Evolutionary conservation across 176 grass and related monocot species (phyloP).

Genomic region (Rhynchospora pubera): DNA sequence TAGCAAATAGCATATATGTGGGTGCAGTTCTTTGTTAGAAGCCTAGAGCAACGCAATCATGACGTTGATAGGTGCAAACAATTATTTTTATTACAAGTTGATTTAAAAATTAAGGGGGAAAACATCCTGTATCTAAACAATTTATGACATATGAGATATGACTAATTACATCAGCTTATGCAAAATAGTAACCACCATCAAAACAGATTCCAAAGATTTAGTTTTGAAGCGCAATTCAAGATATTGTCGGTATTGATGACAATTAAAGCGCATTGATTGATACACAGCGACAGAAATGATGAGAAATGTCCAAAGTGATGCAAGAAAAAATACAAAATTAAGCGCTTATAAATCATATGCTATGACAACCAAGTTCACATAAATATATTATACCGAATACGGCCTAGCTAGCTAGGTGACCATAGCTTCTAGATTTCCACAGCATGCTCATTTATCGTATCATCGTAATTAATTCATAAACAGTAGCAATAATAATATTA

Average conservation of each 20-base stretch:
- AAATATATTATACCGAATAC: too few species aligned
- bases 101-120: too few species aligned
- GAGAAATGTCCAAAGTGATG: background rate
- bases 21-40: too few species aligned
- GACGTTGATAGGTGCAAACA: too few species aligned
- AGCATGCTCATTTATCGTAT: background rate
- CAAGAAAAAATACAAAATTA: background rate
- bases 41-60: too few species aligned
- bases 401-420: background rate
- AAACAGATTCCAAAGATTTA: background rate
- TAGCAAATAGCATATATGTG: too few species aligned
- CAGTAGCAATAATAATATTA: background rate
- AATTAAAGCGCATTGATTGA: background rate
- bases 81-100: too few species aligned
- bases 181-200: background rate
- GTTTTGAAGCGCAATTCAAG: background rate
- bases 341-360: background rate
- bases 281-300: constrained; percentile 2
- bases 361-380: background rate
- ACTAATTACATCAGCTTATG: too few species aligned
- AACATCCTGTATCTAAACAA: too few species aligned
- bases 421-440: background rate
- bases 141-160: too few species aligned
- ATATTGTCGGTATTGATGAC: background rate
- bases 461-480: background rate